Evolutionary conservation across 2,329 filamentous ascomycete species (phyloP).

Genomic region (Trichoderma polysporum): DNA sequence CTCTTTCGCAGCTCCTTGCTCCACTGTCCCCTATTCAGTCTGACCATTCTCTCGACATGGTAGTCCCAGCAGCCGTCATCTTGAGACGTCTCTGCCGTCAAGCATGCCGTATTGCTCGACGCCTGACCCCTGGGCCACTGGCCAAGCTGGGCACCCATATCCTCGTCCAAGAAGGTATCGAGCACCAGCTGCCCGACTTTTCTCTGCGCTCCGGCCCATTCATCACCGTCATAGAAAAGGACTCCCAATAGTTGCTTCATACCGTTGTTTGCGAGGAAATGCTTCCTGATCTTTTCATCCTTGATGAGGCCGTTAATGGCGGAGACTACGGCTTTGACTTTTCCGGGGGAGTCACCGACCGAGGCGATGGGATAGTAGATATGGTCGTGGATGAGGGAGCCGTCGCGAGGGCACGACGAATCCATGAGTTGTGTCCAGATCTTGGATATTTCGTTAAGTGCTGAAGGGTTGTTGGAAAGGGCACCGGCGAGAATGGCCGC

Average conservation of each 20-base stretch:
- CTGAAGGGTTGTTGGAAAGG: slow-evolving; percentile 65
- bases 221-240: slow-evolving; percentile 46
- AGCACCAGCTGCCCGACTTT: slow-evolving; percentile 59
- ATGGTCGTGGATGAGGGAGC: slow-evolving; percentile 35
- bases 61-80: slow-evolving; percentile 61
- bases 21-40: slow-evolving; percentile 45
- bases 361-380: slow-evolving; percentile 45
- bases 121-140: slow-evolving; percentile 51
- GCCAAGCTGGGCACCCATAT: slow-evolving; percentile 58
- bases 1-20: slow-evolving; percentile 43
- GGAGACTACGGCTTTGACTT: slow-evolving; percentile 44
- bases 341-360: slow-evolving; percentile 29
- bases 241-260: slow-evolving; percentile 56
- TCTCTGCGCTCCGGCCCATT: slow-evolving; percentile 52
- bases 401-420: slow-evolving; percentile 36
- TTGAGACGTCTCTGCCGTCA: slow-evolving; percentile 30
- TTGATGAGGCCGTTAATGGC: slow-evolving; percentile 59
- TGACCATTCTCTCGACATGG: slow-evolving; percentile 44
- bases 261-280: slow-evolving; percentile 56
- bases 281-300: slow-evolving; percentile 49
- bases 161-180: slow-evolving; percentile 66
- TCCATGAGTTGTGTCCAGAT: slow-evolving; percentile 47
- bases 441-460: slow-evolving; percentile 51
- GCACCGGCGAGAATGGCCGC: slow-evolving; percentile 58
- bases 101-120: slow-evolving; percentile 39